Evolutionary conservation across 2,329 filamentous ascomycete genomes (phyloP).

Genomic region (Talaromyces sp.): DNA sequence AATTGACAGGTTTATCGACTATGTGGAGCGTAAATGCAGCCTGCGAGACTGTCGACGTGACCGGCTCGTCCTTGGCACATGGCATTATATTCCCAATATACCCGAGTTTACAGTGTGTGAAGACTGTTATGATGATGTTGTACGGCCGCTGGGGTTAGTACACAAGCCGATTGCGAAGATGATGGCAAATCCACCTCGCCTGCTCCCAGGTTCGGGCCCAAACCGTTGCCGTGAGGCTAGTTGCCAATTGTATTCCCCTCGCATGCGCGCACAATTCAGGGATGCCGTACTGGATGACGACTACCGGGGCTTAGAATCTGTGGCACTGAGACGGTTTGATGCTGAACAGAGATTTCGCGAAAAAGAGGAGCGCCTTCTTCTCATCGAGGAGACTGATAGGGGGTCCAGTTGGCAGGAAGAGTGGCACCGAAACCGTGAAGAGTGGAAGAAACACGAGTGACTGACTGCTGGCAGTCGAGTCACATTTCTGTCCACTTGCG

Average conservation of each 20-base stretch:
- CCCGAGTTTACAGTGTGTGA: conserved; percentile 80
- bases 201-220: conserved; percentile 49
- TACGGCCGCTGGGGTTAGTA: conserved; percentile 62
- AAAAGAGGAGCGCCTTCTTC: conserved; percentile 49
- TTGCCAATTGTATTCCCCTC: conserved; percentile 76
- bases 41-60: conserved; percentile 63
- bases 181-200: conserved; percentile 60
- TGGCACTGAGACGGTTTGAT: conserved; percentile 54
- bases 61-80: conserved; percentile 59
- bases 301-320: conserved; percentile 59
- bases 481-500: background rate
- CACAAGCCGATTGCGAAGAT: conserved; percentile 57
- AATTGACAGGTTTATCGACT: conserved; percentile 58
- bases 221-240: conserved; percentile 37
- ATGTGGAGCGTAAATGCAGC: conserved; percentile 56
- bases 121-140: conserved; percentile 76
- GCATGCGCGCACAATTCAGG: conserved; percentile 72
- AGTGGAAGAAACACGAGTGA: conserved; percentile 52
- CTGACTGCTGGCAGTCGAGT: background rate
- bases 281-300: conserved; percentile 65
- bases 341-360: conserved; percentile 58
- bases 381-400: conserved; percentile 51
- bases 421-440: conserved; percentile 45
- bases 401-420: conserved; percentile 51
- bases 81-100: conserved; percentile 73